These are phyloP conservation scores for Rhodotorula taiwanensis DNA, from an alignment of 768 basidiomycete species.

Conservation along the genomic window DNA sequence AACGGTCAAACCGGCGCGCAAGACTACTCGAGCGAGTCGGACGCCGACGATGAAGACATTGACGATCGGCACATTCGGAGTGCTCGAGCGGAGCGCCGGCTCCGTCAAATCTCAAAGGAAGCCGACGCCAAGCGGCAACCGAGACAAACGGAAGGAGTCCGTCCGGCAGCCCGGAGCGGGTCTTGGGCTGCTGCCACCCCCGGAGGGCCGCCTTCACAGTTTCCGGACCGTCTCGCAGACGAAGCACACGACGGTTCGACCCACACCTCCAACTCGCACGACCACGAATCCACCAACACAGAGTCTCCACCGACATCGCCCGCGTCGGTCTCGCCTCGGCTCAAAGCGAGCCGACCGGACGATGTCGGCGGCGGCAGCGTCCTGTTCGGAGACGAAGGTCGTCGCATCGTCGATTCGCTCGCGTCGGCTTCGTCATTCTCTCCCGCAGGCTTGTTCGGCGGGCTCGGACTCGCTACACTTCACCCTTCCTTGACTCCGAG, in stretches of 20 bases:
- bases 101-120: too few relatives aligned
- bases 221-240: neutral
- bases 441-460: slow-evolving; percentile 28
- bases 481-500: slow-evolving; percentile 12
- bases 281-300: neutral
- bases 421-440: slow-evolving; percentile 26
- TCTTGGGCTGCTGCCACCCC: too few relatives aligned
- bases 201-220: neutral
- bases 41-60: slow-evolving; percentile 11
- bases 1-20: too few relatives aligned
- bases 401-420: slow-evolving; percentile 25
- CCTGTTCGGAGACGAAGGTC: slow-evolving; percentile 29
- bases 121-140: too few relatives aligned
- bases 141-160: too few relatives aligned
- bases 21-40: neutral
- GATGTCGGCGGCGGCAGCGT: neutral
- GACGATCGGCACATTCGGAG: too few relatives aligned
- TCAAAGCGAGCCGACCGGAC: neutral
- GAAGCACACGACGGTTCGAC: slow-evolving; percentile 13
- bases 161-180: too few relatives aligned
- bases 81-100: too few relatives aligned
- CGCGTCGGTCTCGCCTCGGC: slow-evolving; percentile 17
- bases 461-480: slow-evolving; percentile 25
- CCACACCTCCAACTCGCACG: slow-evolving; percentile 11
- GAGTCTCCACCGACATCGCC: slow-evolving; percentile 1